These are phyloP conservation scores for Isabelozyma pseudorhagii DNA, from an alignment of 805 yeast genomes.

Conservation along the genomic window DNA sequence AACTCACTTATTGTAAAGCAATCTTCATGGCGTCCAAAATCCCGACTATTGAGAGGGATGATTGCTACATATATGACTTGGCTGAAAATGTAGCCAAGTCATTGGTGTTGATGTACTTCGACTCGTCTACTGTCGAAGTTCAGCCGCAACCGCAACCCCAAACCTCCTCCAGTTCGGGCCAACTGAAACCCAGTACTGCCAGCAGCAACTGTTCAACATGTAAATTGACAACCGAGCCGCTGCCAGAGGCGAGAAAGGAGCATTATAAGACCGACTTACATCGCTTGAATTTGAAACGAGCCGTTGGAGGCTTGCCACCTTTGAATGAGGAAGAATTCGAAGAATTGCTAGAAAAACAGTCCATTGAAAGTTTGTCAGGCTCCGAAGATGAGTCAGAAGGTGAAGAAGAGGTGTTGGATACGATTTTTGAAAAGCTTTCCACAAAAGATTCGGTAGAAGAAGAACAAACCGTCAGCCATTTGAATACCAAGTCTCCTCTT, in stretches of 20 bases:
- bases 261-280: conserved; percentile 62
- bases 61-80: conserved; percentile 50
- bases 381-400: conserved; percentile 32
- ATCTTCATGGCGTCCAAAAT: background rate
- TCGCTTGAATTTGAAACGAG: conserved; percentile 56
- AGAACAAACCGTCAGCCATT: conserved; percentile 42
- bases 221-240: conserved; percentile 4
- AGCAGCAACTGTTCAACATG: conserved; percentile 15
- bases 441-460: conserved; percentile 18
- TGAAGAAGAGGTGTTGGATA: conserved; percentile 13
- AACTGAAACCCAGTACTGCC: background rate
- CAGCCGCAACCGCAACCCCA: conserved; percentile 1
- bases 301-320: conserved; percentile 40
- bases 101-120: conserved; percentile 54
- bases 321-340: conserved; percentile 61
- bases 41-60: conserved; percentile 12
- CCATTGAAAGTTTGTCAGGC: conserved; percentile 59
- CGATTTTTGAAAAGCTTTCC: conserved; percentile 15
- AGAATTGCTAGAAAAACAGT: conserved; percentile 44
- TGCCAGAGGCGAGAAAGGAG: conserved; percentile 15
- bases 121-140: conserved; percentile 43
- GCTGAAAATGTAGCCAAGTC: conserved; percentile 39
- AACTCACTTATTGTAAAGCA: no score
- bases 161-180: background rate
- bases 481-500: conserved; percentile 70